These are phyloP conservation scores for Trichoderma sp. DNA, from an alignment of 2,329 filamentous ascomycete genomes.

Conservation along the genomic window DNA sequence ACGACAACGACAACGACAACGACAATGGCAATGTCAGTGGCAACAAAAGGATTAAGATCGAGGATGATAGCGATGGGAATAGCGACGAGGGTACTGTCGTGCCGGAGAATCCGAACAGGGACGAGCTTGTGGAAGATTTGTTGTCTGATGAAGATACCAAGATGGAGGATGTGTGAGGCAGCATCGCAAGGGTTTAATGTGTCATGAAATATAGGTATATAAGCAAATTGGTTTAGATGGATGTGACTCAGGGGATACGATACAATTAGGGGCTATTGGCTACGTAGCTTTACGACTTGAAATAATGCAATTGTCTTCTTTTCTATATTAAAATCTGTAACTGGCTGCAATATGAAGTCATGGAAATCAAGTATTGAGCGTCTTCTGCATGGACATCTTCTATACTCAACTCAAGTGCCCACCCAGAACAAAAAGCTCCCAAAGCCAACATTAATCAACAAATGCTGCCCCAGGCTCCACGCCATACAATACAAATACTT, in stretches of 20 bases:
- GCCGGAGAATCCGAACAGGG: conserved; percentile 28
- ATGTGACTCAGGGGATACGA: neutral
- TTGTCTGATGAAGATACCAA: conserved; percentile 44
- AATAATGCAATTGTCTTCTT: neutral
- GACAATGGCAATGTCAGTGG: neutral
- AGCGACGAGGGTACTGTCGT: conserved; percentile 2
- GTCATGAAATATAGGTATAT: neutral
- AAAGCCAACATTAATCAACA: conserved; percentile 67
- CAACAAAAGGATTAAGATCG: conserved; percentile 46
- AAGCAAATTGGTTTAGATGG: neutral
- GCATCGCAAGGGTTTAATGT: conserved; percentile 1
- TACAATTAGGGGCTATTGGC: neutral
- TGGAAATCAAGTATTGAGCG: neutral
- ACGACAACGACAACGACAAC: neutral
- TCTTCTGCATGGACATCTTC: conserved; percentile 22
- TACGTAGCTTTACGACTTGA: conserved; percentile 1
- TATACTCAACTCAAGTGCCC: conserved; percentile 30
- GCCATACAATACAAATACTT: conserved; percentile 93
- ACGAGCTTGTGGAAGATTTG: conserved; percentile 43
- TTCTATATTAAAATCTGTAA: neutral
- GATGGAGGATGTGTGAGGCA: conserved; percentile 31
- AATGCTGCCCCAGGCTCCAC: conserved; percentile 83
- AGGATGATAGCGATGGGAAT: conserved; percentile 38
- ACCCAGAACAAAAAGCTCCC: conserved; percentile 61
- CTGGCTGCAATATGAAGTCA: neutral